Evolutionary conservation across 805 yeast genomes (phyloP).

Genomic region (Yamadazyma philogaea): DNA sequence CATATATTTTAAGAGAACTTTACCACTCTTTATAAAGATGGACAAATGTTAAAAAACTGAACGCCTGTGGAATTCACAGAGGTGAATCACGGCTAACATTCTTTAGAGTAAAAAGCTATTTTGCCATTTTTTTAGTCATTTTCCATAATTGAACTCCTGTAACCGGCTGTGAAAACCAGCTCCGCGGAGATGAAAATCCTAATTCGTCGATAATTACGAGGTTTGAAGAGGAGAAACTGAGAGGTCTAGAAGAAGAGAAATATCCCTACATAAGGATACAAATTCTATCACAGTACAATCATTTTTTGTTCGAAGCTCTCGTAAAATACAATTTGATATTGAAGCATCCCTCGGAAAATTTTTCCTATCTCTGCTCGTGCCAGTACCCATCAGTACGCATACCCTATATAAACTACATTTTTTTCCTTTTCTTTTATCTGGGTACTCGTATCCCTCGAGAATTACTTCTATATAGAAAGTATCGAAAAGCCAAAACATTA

Average conservation of each 20-base stretch:
- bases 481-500: background rate
- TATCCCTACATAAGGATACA: background rate
- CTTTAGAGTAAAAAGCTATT: too few relatives aligned
- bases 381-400: background rate
- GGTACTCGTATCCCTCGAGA: slow-evolving; percentile 7
- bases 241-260: background rate
- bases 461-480: background rate
- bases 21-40: too few relatives aligned
- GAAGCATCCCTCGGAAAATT: slow-evolving; percentile 9
- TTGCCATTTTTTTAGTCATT: too few relatives aligned
- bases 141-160: too few relatives aligned
- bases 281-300: background rate
- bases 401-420: slow-evolving; percentile 2
- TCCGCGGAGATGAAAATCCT: background rate
- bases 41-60: too few relatives aligned
- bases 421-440: slow-evolving; percentile 7
- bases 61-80: too few relatives aligned
- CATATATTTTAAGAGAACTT: too few relatives aligned
- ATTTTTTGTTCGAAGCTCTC: background rate
- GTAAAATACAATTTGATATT: background rate
- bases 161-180: background rate
- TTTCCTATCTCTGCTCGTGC: slow-evolving; percentile 5
- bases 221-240: background rate
- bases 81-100: too few relatives aligned
- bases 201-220: background rate